A percentile compares a stretch with the other conserved stretches of the same genome.
phyloP scores from a whole-genome alignment of 2,329 filamentous ascomycete genomes.

The Fusarium setosum region DNA sequence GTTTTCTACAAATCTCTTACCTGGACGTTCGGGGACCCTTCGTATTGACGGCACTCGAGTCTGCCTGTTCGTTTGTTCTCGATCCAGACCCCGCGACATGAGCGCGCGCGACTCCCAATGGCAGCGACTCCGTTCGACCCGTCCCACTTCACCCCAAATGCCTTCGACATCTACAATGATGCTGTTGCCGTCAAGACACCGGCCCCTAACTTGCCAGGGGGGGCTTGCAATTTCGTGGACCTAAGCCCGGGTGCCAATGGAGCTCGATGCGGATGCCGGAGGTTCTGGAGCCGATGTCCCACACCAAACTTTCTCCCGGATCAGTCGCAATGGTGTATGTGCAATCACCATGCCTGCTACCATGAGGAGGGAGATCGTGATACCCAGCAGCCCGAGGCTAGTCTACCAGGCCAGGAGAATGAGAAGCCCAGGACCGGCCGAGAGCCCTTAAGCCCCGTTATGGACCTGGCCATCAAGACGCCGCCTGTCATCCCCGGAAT shows the following conservation, averaged over 20 bases:
- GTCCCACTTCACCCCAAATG: conserved; percentile 55
- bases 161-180: conserved; percentile 69
- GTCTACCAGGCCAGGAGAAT: conserved; percentile 61
- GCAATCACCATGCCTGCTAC: conserved; percentile 71
- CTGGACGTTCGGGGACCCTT: not conserved
- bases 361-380: conserved; percentile 60
- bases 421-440: conserved; percentile 60
- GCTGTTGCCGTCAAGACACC: conserved; percentile 44
- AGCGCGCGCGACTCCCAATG: conserved; percentile 55
- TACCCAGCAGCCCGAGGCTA: conserved; percentile 37
- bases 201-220: conserved; percentile 57
- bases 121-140: conserved; percentile 62
- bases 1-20: not conserved
- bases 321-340: conserved; percentile 69
- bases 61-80: conserved; percentile 10
- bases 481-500: conserved; percentile 50
- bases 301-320: conserved; percentile 50
- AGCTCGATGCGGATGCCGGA: conserved; percentile 68
- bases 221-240: conserved; percentile 69
- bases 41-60: conserved; percentile 12
- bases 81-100: conserved; percentile 42
- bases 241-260: conserved; percentile 62
- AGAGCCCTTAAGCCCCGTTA: conserved; percentile 64
- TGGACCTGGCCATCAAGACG: conserved; percentile 59
- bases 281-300: conserved; percentile 65